These are phyloP conservation scores for Prunus mongolica DNA, from an alignment of 306 rosid genomes.

Conservation along the genomic window DNA sequence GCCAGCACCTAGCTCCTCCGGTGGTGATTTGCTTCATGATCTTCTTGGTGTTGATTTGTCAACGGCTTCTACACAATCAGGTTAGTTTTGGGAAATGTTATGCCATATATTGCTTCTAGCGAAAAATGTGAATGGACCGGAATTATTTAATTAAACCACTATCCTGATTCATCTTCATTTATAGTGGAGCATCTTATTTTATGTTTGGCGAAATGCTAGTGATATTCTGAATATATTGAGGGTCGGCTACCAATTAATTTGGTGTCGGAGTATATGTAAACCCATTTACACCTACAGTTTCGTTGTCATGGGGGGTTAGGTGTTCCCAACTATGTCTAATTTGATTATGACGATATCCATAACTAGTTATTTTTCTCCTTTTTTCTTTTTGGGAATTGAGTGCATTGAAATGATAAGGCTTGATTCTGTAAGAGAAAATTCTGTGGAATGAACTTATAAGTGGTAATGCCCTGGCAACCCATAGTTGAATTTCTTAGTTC, in stretches of 20 bases:
- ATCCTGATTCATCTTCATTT: not conserved
- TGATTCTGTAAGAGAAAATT: not conserved
- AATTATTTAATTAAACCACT: not conserved
- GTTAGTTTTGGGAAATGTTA: slow-evolving; percentile 42
- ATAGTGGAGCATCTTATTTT: not conserved
- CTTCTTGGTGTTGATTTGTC: slow-evolving; percentile 83
- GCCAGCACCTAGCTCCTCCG: slow-evolving; percentile 74
- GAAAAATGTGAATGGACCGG: not conserved
- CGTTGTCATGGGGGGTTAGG: not conserved
- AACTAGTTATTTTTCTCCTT: not conserved
- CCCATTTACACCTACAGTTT: not conserved
- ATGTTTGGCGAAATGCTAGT: not conserved
- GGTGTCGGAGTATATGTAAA: not conserved
- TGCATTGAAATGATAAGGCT: not conserved
- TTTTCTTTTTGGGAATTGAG: not conserved
- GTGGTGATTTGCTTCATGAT: slow-evolving; percentile 86
- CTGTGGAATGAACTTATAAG: not conserved
- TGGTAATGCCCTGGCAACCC: not conserved
- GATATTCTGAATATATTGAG: not conserved
- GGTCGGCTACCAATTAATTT: not conserved
- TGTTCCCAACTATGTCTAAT: not conserved
- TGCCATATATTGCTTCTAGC: not conserved
- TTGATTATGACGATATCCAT: not conserved
- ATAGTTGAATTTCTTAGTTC: not conserved
- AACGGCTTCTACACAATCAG: slow-evolving; percentile 51